phyloP scores from a whole-genome alignment of 306 rosid genomes.

The Castanopsis chinensis region DNA sequence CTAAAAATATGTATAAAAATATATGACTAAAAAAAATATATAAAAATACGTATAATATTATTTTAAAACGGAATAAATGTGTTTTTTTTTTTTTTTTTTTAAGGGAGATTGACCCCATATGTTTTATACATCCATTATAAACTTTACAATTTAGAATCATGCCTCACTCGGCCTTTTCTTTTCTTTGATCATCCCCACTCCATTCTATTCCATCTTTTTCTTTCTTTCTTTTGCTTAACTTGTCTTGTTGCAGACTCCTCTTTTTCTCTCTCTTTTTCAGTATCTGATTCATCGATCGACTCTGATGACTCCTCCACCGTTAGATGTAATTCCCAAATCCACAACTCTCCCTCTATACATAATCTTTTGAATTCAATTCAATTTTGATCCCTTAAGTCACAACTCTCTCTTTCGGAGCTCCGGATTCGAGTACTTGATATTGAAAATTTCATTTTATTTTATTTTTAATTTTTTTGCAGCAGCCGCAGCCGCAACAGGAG shows the following conservation, averaged over 20 bases:
- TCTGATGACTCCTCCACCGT: conserved; percentile 50
- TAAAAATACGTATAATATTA: too few relatives aligned
- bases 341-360: neutral
- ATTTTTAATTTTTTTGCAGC: conserved; percentile 14
- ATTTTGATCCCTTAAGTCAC: neutral
- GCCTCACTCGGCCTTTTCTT: neutral
- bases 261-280: neutral
- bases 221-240: too few relatives aligned
- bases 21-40: too few relatives aligned
- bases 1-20: too few relatives aligned
- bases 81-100: too few relatives aligned
- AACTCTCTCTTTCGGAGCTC: conserved; percentile 10
- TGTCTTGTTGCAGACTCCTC: neutral
- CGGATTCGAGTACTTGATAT: conserved; percentile 29
- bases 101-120: too few relatives aligned
- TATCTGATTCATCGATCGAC: conserved; percentile 29
- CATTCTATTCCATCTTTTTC: too few relatives aligned
- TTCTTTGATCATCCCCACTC: too few relatives aligned
- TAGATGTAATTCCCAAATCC: conserved; percentile 38
- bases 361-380: conserved; percentile 7
- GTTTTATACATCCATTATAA: too few relatives aligned
- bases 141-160: too few relatives aligned
- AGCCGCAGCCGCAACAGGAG: conserved; percentile 34
- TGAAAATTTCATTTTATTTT: neutral
- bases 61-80: too few relatives aligned